Evolutionary conservation across 345 rosid species (phyloP), one percentile per base, ranked within the genome.

Genomic region (Moricandia arvensis): DNA sequence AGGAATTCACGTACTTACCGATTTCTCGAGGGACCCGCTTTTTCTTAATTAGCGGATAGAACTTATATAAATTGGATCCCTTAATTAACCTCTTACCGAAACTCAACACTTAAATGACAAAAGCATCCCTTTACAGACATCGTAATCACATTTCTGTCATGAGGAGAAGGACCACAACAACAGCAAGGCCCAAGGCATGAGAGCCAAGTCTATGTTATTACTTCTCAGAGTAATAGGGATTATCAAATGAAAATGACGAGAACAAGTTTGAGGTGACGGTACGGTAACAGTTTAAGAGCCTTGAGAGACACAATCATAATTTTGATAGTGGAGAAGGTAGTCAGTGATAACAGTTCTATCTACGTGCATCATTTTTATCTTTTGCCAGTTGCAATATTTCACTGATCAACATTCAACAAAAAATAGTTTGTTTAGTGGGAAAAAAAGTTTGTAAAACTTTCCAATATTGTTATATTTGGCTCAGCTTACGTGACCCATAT

Each of bases 321-420:
- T 74, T 27, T 54, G 10, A 26, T 5, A 8, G 35, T 49, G 63
- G 41, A n/a, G 41, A n/a, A 73, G 18, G 26, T 49, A 62, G 75
- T 62, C 68, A 72, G 75, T 29, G 41, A 63, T 11, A 24, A 51
- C 53, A 72, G 26, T 35, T 29, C 11, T 54, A 9, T 24, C 11
- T 54, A 9, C 10, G 17, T 58, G 66, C 78, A 74, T 74, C 72
- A 66, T 74, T 57, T 55, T 66, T 59, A 41, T 66, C 72, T 59
- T 66, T 74, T 74, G 59, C 59, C 66, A 8, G 78, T 64, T 37
- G 54, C 57, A 54, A 54, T 27, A 26, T 43, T 41, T 73, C 66
- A 58, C 66, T 66, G 59, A 43, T 66, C 72, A 27, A 18, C 45
- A 64, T 47, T 47, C 53, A 47, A n/a, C 53, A 15, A 55, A 41